Conservation (phyloP, 73 alveolate genomes). For the Tetrahymena thermophila region DNA sequence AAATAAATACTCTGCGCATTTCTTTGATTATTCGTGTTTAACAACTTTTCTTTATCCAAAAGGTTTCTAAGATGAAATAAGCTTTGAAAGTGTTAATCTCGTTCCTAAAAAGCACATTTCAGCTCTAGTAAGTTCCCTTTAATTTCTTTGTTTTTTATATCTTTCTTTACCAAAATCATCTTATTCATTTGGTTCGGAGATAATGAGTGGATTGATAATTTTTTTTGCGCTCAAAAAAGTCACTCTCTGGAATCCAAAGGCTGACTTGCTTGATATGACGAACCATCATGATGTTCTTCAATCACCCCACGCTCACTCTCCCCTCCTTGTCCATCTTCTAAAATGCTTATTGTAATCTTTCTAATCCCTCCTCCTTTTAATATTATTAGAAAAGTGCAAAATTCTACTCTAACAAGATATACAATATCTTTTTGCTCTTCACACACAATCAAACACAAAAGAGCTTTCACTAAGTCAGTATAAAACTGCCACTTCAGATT, state of each 20-base stretch:
- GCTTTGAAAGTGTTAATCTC: neutral
- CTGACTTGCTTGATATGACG: neutral
- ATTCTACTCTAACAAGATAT: neutral
- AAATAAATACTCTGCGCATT: neutral
- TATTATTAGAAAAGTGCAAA: neutral
- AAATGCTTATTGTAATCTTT: neutral
- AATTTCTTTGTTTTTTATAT: neutral
- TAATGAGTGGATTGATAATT: neutral
- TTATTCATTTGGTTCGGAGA: neutral
- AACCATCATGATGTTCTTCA: neutral
- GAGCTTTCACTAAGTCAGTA: neutral
- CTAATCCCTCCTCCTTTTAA: neutral
- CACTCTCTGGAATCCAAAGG: neutral
- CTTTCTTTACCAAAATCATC: neutral
- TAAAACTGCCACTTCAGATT: neutral
- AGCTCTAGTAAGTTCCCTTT: slow-evolving; percentile 1
- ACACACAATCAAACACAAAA: neutral
- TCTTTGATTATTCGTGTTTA: neutral
- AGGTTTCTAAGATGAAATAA: neutral
- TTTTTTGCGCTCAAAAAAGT: neutral
- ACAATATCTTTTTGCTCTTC: neutral
- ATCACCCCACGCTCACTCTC: neutral
- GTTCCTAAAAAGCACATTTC: neutral
- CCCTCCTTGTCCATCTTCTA: neutral
- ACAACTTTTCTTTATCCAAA: neutral